Conservation (phyloP, 2,329 filamentous ascomycete species). For the Trichoderma atroviride region DNA sequence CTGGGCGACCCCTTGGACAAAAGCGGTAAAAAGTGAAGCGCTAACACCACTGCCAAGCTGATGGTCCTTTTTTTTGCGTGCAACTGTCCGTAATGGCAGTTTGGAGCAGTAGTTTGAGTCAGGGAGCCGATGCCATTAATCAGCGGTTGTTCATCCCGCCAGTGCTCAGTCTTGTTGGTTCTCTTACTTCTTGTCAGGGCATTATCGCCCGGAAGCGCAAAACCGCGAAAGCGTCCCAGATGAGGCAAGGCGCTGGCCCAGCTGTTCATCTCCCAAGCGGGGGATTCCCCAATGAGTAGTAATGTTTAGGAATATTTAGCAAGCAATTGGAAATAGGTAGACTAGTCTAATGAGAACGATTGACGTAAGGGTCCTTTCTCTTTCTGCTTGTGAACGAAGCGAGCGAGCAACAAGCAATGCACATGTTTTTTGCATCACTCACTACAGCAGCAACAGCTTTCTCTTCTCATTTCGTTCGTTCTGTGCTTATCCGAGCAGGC, state of each 20-base stretch:
- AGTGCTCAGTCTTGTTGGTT: neutral
- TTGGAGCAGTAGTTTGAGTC: neutral
- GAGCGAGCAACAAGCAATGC: neutral
- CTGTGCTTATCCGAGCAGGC: neutral
- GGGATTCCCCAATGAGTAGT: neutral
- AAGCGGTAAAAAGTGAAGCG: neutral
- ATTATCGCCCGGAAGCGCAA: neutral
- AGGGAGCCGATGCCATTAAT: neutral
- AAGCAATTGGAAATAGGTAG: neutral
- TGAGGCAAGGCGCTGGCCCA: neutral
- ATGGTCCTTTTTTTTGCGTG: neutral
- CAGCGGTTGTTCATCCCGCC: neutral
- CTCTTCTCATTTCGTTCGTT: neutral
- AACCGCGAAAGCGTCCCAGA: neutral
- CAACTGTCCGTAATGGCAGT: neutral
- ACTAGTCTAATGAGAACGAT: neutral
- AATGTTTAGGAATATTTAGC: slow-evolving; percentile 1
- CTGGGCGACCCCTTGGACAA: neutral
- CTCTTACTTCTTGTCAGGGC: neutral
- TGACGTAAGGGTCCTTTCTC: neutral
- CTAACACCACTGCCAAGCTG: neutral
- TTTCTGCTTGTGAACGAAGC: neutral
- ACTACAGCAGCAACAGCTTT: neutral
- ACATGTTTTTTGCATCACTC: too few species aligned
- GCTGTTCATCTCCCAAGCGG: neutral